Conservation (phyloP, 352 stramenopile genomes). For the Phytopythium delawarense region DNA sequence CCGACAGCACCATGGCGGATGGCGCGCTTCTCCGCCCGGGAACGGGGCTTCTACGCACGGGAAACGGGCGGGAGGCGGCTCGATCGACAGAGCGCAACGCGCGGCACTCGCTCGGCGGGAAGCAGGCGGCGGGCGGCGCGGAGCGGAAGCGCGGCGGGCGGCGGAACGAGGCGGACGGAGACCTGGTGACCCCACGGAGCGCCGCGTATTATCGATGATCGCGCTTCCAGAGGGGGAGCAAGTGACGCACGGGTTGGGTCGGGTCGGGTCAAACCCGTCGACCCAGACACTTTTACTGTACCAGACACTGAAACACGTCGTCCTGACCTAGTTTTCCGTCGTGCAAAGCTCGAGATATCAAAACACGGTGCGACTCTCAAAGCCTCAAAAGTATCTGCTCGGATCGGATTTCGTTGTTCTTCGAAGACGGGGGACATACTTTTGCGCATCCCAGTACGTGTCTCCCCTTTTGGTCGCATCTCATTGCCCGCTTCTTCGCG, state of each 20-base stretch:
- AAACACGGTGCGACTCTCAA: background rate
- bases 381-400: too few species aligned
- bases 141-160: background rate
- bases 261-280: background rate
- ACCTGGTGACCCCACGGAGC: background rate
- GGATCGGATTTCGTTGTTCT: too few species aligned
- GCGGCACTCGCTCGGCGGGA: background rate
- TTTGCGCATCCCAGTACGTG: too few species aligned
- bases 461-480: too few species aligned
- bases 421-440: too few species aligned
- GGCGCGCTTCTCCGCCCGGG: background rate
- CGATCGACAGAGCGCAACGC: background rate
- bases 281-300: background rate
- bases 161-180: background rate
- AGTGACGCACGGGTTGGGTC: background rate
- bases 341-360: background rate
- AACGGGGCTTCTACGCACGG: background rate
- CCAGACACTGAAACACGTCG: background rate
- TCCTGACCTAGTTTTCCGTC: background rate
- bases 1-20: constrained; percentile 93
- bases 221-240: background rate
- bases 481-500: background rate
- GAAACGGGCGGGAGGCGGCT: background rate
- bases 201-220: constrained; percentile 3
- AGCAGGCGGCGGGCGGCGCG: background rate